A percentile compares a stretch with the other conserved stretches of the same genome.
phyloP scores from a whole-genome alignment of 352 stramenopile genomes.

The Globisporangium ultimum region DNA sequence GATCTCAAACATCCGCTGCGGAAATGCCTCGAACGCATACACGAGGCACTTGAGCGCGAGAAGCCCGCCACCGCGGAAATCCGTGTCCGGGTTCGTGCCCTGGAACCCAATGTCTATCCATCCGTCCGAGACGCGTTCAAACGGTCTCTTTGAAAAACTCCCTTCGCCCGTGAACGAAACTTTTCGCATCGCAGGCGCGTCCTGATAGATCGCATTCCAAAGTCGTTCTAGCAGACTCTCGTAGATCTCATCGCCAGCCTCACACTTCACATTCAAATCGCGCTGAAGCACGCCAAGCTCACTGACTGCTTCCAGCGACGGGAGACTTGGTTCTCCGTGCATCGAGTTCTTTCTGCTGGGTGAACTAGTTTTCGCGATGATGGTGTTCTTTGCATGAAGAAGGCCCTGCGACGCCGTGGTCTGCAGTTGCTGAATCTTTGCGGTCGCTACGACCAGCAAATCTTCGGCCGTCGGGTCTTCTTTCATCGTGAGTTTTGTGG shows the following conservation, averaged over 20 bases:
- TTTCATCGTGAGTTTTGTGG: constrained; percentile 50
- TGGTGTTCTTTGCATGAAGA: constrained; percentile 26
- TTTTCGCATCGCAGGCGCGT: constrained; percentile 14
- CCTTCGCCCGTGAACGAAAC: background rate
- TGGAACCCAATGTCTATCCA: constrained; percentile 83
- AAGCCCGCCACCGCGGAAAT: constrained; percentile 78
- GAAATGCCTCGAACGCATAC: constrained; percentile 76
- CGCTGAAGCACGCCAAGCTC: constrained; percentile 57
- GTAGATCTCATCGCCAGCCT: constrained; percentile 53
- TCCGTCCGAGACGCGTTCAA: constrained; percentile 40
- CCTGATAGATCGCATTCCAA: constrained; percentile 58
- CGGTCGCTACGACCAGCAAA: constrained; percentile 45
- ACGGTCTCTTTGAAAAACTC: constrained; percentile 19
- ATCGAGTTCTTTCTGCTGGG: constrained; percentile 6
- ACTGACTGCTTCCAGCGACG: constrained; percentile 28
- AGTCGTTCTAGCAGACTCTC: constrained; percentile 57
- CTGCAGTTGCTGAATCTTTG: constrained; percentile 50
- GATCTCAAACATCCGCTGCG: constrained; percentile 63
- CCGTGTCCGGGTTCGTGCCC: constrained; percentile 69
- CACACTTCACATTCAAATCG: constrained; percentile 65
- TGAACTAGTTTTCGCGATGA: constrained; percentile 23
- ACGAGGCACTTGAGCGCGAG: constrained; percentile 84
- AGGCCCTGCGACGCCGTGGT: constrained; percentile 30
- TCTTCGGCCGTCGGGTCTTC: constrained; percentile 64
- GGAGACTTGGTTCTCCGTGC: constrained; percentile 8